Evolutionary conservation across 805 yeast genomes (phyloP).

Genomic region (Barnettozyma populi): DNA sequence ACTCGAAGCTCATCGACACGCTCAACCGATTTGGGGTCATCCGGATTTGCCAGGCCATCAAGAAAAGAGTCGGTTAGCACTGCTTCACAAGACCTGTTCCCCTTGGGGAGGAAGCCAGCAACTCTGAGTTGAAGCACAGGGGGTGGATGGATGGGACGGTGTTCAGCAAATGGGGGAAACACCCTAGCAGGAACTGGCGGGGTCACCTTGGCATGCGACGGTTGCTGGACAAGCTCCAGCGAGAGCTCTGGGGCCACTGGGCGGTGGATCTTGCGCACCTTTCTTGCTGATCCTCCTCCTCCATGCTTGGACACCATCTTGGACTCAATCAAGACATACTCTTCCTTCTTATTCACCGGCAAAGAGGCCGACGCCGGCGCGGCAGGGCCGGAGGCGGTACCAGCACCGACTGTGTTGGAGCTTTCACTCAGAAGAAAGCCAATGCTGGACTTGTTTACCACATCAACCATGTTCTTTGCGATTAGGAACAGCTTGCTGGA

Average conservation of each 20-base stretch:
- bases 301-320: background rate
- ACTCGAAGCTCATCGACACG: slow-evolving; percentile 19
- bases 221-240: slow-evolving; percentile 25
- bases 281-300: background rate
- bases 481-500: no score
- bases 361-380: no score
- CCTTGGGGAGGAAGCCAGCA: slow-evolving; percentile 10
- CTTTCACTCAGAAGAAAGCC: slow-evolving; percentile 17
- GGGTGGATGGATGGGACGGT: slow-evolving; percentile 30
- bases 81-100: slow-evolving; percentile 1
- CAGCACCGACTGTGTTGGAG: background rate
- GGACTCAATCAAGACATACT: background rate
- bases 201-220: slow-evolving; percentile 27
- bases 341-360: background rate
- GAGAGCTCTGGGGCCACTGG: slow-evolving; percentile 18
- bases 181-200: slow-evolving; percentile 19
- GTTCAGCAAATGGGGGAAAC: slow-evolving; percentile 26
- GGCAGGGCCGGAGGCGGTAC: slow-evolving; percentile 12
- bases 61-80: slow-evolving; percentile 12
- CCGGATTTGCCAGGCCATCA: slow-evolving; percentile 1
- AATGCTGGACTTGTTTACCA: slow-evolving; percentile 20
- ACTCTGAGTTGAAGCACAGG: slow-evolving; percentile 26
- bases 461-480: slow-evolving; percentile 3
- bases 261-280: slow-evolving; percentile 13
- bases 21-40: slow-evolving; percentile 16